Evolutionary conservation across 2,329 filamentous ascomycete genomes (phyloP).

Genomic region (Ascochyta fabae): DNA sequence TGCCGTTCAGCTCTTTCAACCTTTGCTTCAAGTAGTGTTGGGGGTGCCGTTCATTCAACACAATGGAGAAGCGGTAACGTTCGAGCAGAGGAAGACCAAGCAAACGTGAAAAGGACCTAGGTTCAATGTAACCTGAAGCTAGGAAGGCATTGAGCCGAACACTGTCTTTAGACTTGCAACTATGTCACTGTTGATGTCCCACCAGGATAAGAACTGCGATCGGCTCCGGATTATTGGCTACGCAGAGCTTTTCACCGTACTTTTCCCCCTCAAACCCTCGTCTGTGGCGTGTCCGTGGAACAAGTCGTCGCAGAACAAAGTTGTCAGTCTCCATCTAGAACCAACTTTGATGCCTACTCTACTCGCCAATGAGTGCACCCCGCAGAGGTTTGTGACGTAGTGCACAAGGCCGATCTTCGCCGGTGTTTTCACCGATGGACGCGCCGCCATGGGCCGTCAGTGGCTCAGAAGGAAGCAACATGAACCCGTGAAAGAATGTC

Average conservation of each 20-base stretch:
- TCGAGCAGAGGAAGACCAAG: background rate
- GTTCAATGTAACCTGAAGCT: background rate
- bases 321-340: conserved; percentile 9
- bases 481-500: background rate
- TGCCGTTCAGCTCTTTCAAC: background rate
- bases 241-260: background rate
- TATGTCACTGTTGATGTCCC: conserved; percentile 8
- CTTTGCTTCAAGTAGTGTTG: conserved; percentile 1
- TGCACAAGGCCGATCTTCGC: conserved; percentile 31
- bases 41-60: conserved; percentile 6
- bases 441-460: conserved; percentile 11
- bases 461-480: conserved; percentile 6
- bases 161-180: background rate
- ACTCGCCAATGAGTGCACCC: conserved; percentile 20
- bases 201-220: background rate
- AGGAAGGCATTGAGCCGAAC: conserved; percentile 1
- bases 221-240: background rate
- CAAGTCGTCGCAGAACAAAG: background rate
- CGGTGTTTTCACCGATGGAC: conserved; percentile 24
- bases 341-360: conserved; percentile 6
- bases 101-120: background rate
- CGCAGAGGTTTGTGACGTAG: conserved; percentile 32
- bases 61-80: conserved; percentile 1
- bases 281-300: background rate
- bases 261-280: background rate